Evolutionary conservation across 1,284 basidiomycete species (phyloP).

Genomic region (Pterula multifida): DNA sequence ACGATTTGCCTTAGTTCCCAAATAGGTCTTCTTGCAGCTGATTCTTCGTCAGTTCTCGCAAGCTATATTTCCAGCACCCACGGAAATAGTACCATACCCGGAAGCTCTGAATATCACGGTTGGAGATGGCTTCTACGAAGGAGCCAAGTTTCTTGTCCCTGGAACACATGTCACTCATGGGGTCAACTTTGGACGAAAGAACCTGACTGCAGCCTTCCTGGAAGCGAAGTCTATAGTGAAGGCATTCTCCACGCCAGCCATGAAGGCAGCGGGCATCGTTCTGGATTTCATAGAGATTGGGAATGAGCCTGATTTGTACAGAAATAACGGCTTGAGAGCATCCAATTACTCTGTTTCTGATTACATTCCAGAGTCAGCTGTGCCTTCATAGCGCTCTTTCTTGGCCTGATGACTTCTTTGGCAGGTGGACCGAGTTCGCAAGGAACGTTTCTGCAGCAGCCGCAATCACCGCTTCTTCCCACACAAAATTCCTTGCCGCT

Average conservation of each 20-base stretch:
- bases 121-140: slow-evolving; percentile 45
- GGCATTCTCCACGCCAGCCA: slow-evolving; percentile 33
- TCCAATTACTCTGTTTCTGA: slow-evolving; percentile 31
- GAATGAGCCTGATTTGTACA: slow-evolving; percentile 54
- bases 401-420: slow-evolving; percentile 1
- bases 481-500: slow-evolving; percentile 38
- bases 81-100: slow-evolving; percentile 43
- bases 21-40: too few relatives aligned
- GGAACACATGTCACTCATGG: slow-evolving; percentile 58
- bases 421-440: slow-evolving; percentile 22
- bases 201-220: slow-evolving; percentile 45
- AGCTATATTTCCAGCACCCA: slow-evolving; percentile 35
- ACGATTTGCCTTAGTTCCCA: too few relatives aligned
- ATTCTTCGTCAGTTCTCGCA: slow-evolving; percentile 23
- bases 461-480: slow-evolving; percentile 16
- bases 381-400: background rate
- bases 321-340: slow-evolving; percentile 32
- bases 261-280: slow-evolving; percentile 32
- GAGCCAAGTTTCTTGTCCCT: slow-evolving; percentile 41
- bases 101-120: slow-evolving; percentile 46
- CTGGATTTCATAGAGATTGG: slow-evolving; percentile 50
- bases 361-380: slow-evolving; percentile 41
- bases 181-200: slow-evolving; percentile 48
- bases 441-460: slow-evolving; percentile 18
- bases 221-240: slow-evolving; percentile 42